Base-by-base conservation (phyloP, 441 rosid species). In the Flueggea neowawraea region DNA sequence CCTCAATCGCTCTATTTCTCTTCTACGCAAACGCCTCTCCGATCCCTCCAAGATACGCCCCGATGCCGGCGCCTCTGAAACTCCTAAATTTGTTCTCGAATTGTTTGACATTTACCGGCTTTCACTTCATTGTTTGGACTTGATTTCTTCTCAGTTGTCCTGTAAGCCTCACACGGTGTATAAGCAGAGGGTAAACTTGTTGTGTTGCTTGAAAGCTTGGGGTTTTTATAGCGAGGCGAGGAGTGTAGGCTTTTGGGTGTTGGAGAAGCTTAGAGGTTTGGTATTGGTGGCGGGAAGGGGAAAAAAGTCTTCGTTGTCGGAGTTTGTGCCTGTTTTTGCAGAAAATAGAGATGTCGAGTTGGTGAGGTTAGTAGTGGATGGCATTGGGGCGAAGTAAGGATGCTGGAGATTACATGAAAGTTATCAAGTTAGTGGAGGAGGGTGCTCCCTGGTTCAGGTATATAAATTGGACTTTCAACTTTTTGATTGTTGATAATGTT, bases 371-470 rank as follows among this genome's bases (percentile, higher is more conserved):
- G 45, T 86, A 8, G 87, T 84, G 16, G 95, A 88, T 75, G 53
- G 88, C 83, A 1, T 69, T 70, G 80, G 62, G 69, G 28, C 75
- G 69, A 70, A 78, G 85, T 44, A 70, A 62, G 63, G 90, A 79
- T n/a, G 62, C 60, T 32, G 68, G 53, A 57, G 80, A 65, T 68
- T 85, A 78, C 66, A 71, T 60, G 50, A 81, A 61, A 65, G 76
- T 73, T 31, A 73, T 88, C 36, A 47, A 55, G 31, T 58, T 95
- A 76, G 77, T 86, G 22, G 80, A 77, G 43, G 95, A 91, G 78
- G 93, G 81, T 39, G 69, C 66, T 57, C 85, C 66, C 5, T 95
- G 99, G 96, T 82, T 82, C 72, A 68, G 88, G 98, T 94, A 43
- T 41, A 58, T 45, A 14, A 13, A 14, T 56, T 67, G 63, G 43